Evolutionary conservation across 306 rosid genomes (phyloP).

Genomic region (Quercus dentata): DNA sequence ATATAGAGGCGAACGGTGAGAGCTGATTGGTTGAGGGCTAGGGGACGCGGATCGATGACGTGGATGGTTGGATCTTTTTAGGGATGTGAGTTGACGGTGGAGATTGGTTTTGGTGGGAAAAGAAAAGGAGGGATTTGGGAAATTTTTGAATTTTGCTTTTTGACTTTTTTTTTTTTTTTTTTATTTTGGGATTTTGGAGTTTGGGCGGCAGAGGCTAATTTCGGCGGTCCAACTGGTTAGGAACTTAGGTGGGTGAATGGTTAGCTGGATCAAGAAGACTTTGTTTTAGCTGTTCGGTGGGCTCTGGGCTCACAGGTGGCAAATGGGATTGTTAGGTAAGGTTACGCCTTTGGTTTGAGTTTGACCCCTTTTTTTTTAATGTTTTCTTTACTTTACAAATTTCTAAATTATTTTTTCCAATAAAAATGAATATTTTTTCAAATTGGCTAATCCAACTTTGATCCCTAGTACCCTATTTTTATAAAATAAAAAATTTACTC

Average conservation of each 20-base stretch:
- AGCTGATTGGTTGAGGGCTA: conserved; percentile 15
- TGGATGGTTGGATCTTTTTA: neutral
- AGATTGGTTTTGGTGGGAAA: neutral
- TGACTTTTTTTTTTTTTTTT: neutral
- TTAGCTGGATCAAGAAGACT: too few relatives aligned
- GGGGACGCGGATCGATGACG: conserved; percentile 30
- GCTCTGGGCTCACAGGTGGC: neutral
- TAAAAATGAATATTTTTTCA: too few relatives aligned
- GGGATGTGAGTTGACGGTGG: neutral
- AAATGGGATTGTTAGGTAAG: neutral
- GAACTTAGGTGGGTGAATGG: neutral
- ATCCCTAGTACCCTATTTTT: too few relatives aligned
- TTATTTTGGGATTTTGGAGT: neutral
- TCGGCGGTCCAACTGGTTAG: neutral
- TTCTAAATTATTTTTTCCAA: too few relatives aligned
- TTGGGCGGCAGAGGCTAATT: neutral
- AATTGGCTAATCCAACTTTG: too few relatives aligned
- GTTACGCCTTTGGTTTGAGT: too few relatives aligned
- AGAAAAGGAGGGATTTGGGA: neutral
- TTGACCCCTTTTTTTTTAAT: too few relatives aligned
- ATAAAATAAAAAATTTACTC: too few relatives aligned
- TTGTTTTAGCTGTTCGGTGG: neutral
- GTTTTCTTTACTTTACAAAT: too few relatives aligned
- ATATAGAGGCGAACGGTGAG: conserved; percentile 8
- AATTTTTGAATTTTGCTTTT: too few relatives aligned